A percentile compares a stretch with the other conserved stretches of the same genome.
Evolutionary conservation across 1,139 yeast genomes (phyloP).

Genomic region (Geotrichum bryndzae): DNA sequence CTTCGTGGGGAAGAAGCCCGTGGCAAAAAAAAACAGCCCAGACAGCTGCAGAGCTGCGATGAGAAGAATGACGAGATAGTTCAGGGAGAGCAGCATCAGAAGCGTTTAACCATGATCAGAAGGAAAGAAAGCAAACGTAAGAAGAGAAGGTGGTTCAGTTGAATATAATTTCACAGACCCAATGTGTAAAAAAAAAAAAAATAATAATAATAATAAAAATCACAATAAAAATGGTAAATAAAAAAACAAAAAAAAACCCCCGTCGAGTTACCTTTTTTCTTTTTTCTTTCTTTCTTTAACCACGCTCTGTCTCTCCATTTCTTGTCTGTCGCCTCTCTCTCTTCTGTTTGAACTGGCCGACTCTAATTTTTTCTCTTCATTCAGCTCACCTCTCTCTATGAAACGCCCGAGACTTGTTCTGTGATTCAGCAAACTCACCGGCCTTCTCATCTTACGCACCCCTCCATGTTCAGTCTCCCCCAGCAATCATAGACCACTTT

Average conservation of each 20-base stretch:
- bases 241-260: background rate
- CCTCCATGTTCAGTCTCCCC: background rate
- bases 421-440: background rate
- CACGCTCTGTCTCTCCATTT: background rate
- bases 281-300: background rate
- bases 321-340: background rate
- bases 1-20: constrained; percentile 89
- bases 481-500: background rate
- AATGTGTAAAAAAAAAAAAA: background rate
- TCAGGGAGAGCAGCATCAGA: constrained; percentile 14
- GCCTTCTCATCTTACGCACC: background rate
- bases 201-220: background rate
- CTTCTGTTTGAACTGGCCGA: background rate
- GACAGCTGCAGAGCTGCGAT: constrained; percentile 41
- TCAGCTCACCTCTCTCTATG: background rate
- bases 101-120: background rate
- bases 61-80: constrained; percentile 22
- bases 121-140: background rate
- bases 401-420: background rate
- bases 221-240: background rate
- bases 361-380: background rate
- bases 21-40: constrained; percentile 57
- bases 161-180: background rate
- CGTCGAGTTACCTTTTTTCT: background rate
- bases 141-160: background rate